Conservation (phyloP, 106 monocot genomes). For the Acorus calamus region DNA sequence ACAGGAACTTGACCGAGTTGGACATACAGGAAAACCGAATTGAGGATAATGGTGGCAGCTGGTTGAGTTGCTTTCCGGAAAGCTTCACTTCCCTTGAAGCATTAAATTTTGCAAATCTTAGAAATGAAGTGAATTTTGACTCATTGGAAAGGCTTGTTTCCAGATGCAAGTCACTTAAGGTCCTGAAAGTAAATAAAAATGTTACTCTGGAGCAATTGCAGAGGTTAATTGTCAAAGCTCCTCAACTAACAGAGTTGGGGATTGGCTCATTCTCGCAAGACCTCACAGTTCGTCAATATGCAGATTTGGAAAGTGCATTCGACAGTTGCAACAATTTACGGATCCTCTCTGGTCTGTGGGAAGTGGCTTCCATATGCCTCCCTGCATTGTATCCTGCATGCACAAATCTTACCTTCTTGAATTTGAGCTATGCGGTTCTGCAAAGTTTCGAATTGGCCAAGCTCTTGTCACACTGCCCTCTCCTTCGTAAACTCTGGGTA, state of each 20-base stretch:
- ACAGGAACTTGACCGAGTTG: slow-evolving; percentile 45
- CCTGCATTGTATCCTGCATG: slow-evolving; percentile 30
- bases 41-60: slow-evolving; percentile 40
- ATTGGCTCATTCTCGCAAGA: slow-evolving; percentile 33
- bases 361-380: slow-evolving; percentile 25
- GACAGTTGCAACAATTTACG: slow-evolving; percentile 28
- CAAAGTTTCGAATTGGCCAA: slow-evolving; percentile 29
- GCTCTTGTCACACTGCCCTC: slow-evolving; percentile 29
- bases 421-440: slow-evolving; percentile 36
- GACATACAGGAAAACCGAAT: slow-evolving; percentile 59
- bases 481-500: slow-evolving; percentile 41
- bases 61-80: slow-evolving; percentile 62
- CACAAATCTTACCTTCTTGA: slow-evolving; percentile 25
- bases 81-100: slow-evolving; percentile 39
- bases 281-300: slow-evolving; percentile 16
- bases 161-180: slow-evolving; percentile 32
- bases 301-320: slow-evolving; percentile 18
- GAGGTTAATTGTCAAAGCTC: slow-evolving; percentile 32
- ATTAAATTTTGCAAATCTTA: slow-evolving; percentile 48
- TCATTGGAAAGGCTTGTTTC: slow-evolving; percentile 47
- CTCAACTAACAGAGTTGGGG: slow-evolving; percentile 49
- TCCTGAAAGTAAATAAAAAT: slow-evolving; percentile 32
- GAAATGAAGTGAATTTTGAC: slow-evolving; percentile 34
- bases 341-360: slow-evolving; percentile 41
- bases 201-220: slow-evolving; percentile 30